Evolutionary conservation across 495 filamentous ascomycete genomes (phyloP), one percentile per base, ranked within the genome.

Genomic region (Cetradonia linearis): DNA sequence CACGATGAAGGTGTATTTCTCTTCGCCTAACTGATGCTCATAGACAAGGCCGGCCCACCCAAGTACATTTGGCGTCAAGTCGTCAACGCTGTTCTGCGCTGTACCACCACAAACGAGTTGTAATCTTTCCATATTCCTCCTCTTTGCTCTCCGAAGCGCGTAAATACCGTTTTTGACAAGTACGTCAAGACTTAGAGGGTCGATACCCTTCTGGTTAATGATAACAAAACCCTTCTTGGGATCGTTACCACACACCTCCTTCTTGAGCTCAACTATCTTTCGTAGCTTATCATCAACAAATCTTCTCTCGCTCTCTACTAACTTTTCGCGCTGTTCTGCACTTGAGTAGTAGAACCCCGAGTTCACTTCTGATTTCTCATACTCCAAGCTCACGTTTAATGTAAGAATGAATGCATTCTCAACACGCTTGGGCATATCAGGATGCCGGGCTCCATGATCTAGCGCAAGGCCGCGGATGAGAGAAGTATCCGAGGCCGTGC

Each of bases 181-280:
- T 28, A 97, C 89, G 70, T 98, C 93, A 63, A 98, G 77, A 57
- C 90, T 95, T 55, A 97, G 76, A 20, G 93, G 93, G 71, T 99
- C 93, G 67, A 99, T 99, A 59, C 93, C 93, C 77, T 99, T 99
- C 75, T 97, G 94, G 78, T 99, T 99, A 72, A 99, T 89, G 66
- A 99, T 83, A 62, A 97, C 93, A 69, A 99, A 97, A 61, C 86
- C 83, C 78, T 96, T 96, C 78, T 92, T 95, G 1, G 83, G 81
- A 69, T 97, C 94, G 69, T 84, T 86, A 14, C 93, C 93, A 74
- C 93, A 99, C 28, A 97, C 91, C 68, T 95, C 81, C 76, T 97
- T 95, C 82, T 99, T 99, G 64, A 99, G 78, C 62, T 96, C 94
- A 14, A 99, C 88, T 69, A 99, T 96, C 79, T 95, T 96, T 72